Evolutionary conservation across 306 rosid genomes (phyloP), one percentile per base, ranked within the genome.

Genomic region (Lagenaria siceraria): DNA sequence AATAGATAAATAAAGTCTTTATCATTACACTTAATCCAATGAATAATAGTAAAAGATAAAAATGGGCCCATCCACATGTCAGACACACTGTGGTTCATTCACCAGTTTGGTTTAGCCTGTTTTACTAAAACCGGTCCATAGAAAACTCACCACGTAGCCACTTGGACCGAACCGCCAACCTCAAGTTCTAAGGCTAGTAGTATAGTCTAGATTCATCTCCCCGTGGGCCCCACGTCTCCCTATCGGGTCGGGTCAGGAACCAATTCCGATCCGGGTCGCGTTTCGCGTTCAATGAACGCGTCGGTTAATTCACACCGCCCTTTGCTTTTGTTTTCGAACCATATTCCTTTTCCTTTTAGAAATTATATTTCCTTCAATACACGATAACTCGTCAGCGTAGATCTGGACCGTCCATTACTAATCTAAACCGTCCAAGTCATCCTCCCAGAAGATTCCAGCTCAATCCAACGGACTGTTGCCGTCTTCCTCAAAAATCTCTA

Each of bases 281-380:
- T 84, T n/a, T 73, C 29, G 82, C 87, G 87, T 84, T 77, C 48
- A 76, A 13, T 13, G 31, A 14, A 79, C 83, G 85, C 85, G 78
- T 68, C 33, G 21, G 7, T 21, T 27, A 5, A 17, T 51, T 51
- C 55, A 46, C 76, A 52, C 76, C 58, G 14, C 15, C 72, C 7
- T 15, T 31, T 0, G 1, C 53, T 5, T 14, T 49, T 2, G 14
- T 2, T 43, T 43, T 48, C 5, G 4, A 56, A 24, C 18, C 10
- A 54, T 17, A 17, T n/a, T 21, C 52, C 12, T 12, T 46, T 12
- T 2, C 10, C 7, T 40, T 40, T 7, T 9, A 10, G n/a, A 43
- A 43, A 43, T 58, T 22, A 22, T 58, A 22, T 58, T 58, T 58
- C 8, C 66, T 62, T 31, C 4, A 53, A 31, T 40, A n/a, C 0